A percentile compares a stretch with the other conserved stretches of the same genome.
These are phyloP conservation scores for Citrus sinensis DNA, from an alignment of 345 rosid genomes.

Conservation along the genomic window DNA sequence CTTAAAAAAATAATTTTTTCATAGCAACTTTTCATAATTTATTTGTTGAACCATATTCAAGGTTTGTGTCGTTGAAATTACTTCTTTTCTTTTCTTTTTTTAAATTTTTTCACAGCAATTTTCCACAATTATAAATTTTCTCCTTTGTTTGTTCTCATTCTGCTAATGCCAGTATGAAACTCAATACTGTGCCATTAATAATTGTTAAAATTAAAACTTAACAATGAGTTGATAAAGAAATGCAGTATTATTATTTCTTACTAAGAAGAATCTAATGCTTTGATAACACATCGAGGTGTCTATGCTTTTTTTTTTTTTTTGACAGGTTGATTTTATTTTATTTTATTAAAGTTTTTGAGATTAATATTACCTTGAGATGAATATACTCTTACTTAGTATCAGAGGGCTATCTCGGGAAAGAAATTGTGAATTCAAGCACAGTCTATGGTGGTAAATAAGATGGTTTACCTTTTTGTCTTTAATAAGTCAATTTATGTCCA, in stretches of 20 bases:
- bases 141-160: conserved; percentile 12
- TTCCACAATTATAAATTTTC: background rate
- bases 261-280: background rate
- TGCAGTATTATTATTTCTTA: background rate
- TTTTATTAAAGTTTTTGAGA: background rate
- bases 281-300: background rate
- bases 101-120: background rate
- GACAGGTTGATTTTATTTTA: background rate
- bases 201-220: background rate
- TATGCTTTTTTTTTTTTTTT: background rate
- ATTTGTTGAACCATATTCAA: conserved; percentile 55
- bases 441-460: background rate
- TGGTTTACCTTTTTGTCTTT: background rate
- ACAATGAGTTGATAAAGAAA: background rate
- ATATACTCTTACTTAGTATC: background rate
- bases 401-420: background rate
- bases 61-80: conserved; percentile 39
- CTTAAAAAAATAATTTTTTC: background rate
- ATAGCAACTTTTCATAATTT: background rate
- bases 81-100: background rate
- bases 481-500: background rate
- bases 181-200: background rate
- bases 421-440: background rate
- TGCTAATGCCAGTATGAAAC: background rate
- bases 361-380: conserved; percentile 1